Percentiles rank a stretch among this genome's conserved stretches.
Conservation (phyloP, 106 monocot species). For the Apostasia shenzhenica region DNA sequence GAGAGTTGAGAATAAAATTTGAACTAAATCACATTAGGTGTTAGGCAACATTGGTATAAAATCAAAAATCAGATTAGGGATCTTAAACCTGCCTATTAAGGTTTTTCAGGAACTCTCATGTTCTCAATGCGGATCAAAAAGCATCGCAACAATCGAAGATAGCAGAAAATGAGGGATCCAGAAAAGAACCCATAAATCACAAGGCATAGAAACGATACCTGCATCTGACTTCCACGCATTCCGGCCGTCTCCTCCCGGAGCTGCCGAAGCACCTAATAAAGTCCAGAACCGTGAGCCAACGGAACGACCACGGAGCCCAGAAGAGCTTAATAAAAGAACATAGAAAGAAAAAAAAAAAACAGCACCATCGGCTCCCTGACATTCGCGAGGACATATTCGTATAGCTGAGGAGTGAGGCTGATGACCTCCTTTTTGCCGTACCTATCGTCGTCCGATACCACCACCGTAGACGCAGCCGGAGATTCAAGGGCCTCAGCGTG, state of each 20-base stretch:
- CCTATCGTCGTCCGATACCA: slow-evolving; percentile 18
- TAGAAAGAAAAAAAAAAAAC: neutral
- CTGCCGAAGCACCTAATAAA: slow-evolving; percentile 35
- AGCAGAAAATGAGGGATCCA: too few relatives aligned
- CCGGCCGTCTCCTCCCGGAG: slow-evolving; percentile 52
- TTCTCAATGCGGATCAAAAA: too few relatives aligned
- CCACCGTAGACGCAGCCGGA: slow-evolving; percentile 6
- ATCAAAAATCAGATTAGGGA: too few relatives aligned
- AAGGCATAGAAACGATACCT: slow-evolving; percentile 16
- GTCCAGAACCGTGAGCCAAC: neutral
- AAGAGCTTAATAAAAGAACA: neutral
- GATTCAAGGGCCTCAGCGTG: neutral
- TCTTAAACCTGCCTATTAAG: too few relatives aligned
- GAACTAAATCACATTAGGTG: too few relatives aligned
- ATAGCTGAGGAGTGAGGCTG: slow-evolving; percentile 47
- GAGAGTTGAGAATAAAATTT: too few relatives aligned
- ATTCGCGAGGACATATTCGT: slow-evolving; percentile 48
- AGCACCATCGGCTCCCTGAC: slow-evolving; percentile 47
- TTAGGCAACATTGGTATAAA: too few relatives aligned
- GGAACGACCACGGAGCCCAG: neutral
- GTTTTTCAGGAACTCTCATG: too few relatives aligned
- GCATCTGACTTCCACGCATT: slow-evolving; percentile 58
- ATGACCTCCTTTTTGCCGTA: slow-evolving; percentile 54
- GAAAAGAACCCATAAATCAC: too few relatives aligned
- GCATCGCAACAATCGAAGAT: too few relatives aligned